Evolutionary conservation across 495 filamentous ascomycete genomes (phyloP).

Genomic region (Penicillium longicatenatum): DNA sequence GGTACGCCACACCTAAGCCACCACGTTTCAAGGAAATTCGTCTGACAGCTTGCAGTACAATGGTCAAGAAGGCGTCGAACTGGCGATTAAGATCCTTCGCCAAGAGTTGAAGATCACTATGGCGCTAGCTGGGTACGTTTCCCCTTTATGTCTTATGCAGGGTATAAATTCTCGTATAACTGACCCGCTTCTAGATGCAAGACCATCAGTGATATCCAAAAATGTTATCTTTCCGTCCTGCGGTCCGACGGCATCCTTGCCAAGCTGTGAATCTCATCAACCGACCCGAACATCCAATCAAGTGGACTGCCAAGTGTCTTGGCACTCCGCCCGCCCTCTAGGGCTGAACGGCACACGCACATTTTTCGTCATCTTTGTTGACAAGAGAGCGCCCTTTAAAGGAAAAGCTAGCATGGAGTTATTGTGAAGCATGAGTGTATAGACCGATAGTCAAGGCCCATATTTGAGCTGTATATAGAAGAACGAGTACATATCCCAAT

Average conservation of each 20-base stretch:
- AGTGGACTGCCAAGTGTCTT: slow-evolving; percentile 24
- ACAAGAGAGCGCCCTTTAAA: background rate
- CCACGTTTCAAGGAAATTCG: slow-evolving; percentile 11
- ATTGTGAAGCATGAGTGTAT: too few species aligned
- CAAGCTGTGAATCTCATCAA: slow-evolving; percentile 20
- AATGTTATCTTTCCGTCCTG: slow-evolving; percentile 24
- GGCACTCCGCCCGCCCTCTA: slow-evolving; percentile 17
- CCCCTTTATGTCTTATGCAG: background rate
- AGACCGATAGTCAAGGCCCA: background rate
- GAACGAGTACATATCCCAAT: background rate
- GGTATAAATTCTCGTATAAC: background rate
- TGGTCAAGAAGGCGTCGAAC: slow-evolving; percentile 41
- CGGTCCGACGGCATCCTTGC: slow-evolving; percentile 21
- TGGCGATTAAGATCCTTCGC: slow-evolving; percentile 38
- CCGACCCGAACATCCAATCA: slow-evolving; percentile 17
- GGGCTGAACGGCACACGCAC: slow-evolving; percentile 10
- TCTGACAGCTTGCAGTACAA: slow-evolving; percentile 29
- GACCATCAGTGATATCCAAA: slow-evolving; percentile 25
- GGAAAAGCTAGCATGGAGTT: too few species aligned
- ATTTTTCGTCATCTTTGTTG: background rate
- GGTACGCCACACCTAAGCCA: slow-evolving; percentile 26
- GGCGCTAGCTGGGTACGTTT: slow-evolving; percentile 38
- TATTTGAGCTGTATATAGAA: background rate
- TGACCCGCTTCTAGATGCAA: slow-evolving; percentile 17
- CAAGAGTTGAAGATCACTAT: slow-evolving; percentile 43